These are phyloP conservation scores for Blastobotrys mokoenaii DNA, from an alignment of 805 yeast genomes.

Conservation along the genomic window DNA sequence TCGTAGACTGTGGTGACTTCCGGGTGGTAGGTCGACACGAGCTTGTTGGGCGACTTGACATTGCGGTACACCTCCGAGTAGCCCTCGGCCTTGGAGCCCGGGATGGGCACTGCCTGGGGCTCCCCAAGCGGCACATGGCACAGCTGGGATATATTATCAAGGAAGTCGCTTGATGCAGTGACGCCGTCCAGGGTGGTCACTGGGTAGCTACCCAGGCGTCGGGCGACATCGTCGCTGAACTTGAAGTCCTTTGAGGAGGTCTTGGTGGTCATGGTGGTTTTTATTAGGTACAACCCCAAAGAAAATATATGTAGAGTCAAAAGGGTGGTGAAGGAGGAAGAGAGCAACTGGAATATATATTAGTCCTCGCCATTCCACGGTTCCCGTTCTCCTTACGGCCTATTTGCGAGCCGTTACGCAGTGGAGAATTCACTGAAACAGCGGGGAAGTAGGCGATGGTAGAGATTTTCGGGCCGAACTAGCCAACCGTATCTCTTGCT, in stretches of 20 bases:
- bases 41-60: conserved; percentile 26
- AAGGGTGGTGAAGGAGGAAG: too few relatives aligned
- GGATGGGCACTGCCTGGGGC: conserved; percentile 33
- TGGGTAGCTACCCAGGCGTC: conserved; percentile 8
- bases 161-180: not conserved
- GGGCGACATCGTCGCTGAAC: conserved; percentile 8
- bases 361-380: too few relatives aligned
- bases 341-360: too few relatives aligned
- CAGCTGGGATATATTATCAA: not conserved
- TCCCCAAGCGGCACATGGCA: conserved; percentile 14
- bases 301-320: too few relatives aligned
- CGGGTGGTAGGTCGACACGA: conserved; percentile 27
- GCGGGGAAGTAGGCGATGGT: too few relatives aligned
- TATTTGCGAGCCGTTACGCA: too few relatives aligned
- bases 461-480: too few relatives aligned
- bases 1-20: conserved; percentile 33
- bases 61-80: conserved; percentile 47
- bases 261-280: not conserved
- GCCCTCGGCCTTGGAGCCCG: conserved; percentile 36
- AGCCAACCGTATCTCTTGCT: too few relatives aligned
- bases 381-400: too few relatives aligned
- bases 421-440: too few relatives aligned
- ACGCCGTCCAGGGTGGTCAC: conserved; percentile 6
- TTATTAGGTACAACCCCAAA: too few relatives aligned
- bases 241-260: not conserved